Evolutionary conservation across 163 green algal species (phyloP).

Genomic region (Volvox carteri): DNA sequence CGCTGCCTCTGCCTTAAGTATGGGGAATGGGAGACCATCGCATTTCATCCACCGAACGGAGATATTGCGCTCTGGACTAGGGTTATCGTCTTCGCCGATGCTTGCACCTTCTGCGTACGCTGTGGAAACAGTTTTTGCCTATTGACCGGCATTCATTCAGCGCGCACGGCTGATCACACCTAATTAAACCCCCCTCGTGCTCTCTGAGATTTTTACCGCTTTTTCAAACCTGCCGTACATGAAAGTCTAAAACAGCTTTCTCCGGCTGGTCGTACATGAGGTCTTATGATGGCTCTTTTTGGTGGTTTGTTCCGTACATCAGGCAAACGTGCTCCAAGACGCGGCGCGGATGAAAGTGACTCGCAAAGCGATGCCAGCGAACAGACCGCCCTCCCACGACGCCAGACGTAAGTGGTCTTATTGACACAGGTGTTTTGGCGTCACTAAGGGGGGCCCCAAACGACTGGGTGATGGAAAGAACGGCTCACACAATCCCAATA

Average conservation of each 20-base stretch:
- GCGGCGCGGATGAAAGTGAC: neutral
- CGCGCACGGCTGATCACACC: too few relatives aligned
- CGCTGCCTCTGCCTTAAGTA: too few relatives aligned
- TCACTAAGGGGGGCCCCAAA: too few relatives aligned
- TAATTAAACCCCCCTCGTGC: too few relatives aligned
- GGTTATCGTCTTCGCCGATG: too few relatives aligned
- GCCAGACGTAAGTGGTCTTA: neutral
- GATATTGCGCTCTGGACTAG: neutral
- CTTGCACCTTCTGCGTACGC: too few relatives aligned
- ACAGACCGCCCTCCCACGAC: neutral
- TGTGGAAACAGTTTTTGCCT: too few relatives aligned
- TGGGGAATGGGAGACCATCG: neutral
- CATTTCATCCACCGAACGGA: neutral
- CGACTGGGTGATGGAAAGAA: too few relatives aligned
- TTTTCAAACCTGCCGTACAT: neutral
- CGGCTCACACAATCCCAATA: neutral
- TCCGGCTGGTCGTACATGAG: neutral
- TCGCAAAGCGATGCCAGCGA: neutral
- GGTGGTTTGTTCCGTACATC: neutral
- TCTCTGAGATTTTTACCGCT: neutral
- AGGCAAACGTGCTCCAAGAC: neutral
- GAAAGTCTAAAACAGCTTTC: neutral
- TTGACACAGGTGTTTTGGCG: neutral
- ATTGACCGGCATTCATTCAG: too few relatives aligned
- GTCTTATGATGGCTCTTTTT: neutral